Evolutionary conservation across 2,329 filamentous ascomycete species (phyloP).

Genomic region (Penicillium brasilianum): DNA sequence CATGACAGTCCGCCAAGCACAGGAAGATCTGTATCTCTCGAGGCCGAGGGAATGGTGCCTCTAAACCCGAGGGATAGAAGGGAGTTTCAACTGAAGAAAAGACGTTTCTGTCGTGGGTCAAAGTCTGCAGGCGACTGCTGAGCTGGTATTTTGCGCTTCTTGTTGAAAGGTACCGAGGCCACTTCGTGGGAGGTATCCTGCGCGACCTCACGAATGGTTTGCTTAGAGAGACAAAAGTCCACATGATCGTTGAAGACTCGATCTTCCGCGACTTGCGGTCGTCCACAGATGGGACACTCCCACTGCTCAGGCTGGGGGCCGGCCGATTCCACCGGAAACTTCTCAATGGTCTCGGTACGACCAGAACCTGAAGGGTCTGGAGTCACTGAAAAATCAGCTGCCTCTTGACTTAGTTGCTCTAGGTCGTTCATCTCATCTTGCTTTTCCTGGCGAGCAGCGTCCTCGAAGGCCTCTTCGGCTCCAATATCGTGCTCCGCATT

Average conservation of each 20-base stretch:
- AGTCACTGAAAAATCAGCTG: constrained; percentile 18
- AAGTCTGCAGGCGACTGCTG: constrained; percentile 17
- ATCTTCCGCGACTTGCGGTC: constrained; percentile 76
- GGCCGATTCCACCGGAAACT: constrained; percentile 2
- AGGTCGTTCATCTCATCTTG: constrained; percentile 66
- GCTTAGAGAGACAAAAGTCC: constrained; percentile 83
- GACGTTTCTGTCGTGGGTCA: constrained; percentile 41
- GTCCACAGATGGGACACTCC: constrained; percentile 86
- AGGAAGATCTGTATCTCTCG: not conserved
- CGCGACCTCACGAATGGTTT: constrained; percentile 83
- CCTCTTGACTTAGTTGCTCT: constrained; percentile 66
- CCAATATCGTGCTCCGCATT: constrained; percentile 67
- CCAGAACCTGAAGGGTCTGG: not conserved
- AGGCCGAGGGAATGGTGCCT: not conserved
- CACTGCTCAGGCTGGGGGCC: constrained; percentile 61
- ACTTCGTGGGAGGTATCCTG: constrained; percentile 53
- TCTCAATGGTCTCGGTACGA: constrained; percentile 29
- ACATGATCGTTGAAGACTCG: constrained; percentile 86
- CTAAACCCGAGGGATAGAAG: not conserved
- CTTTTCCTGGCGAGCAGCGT: constrained; percentile 63
- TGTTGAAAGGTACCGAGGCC: constrained; percentile 12
- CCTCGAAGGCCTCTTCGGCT: constrained; percentile 70
- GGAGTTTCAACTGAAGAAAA: constrained; percentile 41
- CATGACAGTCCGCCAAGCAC: not conserved
- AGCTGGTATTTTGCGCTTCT: constrained; percentile 44